A percentile compares a stretch with the other conserved stretches of the same genome.
phyloP scores from a whole-genome alignment of 1,284 basidiomycete species.

The Spongispora temasekensis region DNA sequence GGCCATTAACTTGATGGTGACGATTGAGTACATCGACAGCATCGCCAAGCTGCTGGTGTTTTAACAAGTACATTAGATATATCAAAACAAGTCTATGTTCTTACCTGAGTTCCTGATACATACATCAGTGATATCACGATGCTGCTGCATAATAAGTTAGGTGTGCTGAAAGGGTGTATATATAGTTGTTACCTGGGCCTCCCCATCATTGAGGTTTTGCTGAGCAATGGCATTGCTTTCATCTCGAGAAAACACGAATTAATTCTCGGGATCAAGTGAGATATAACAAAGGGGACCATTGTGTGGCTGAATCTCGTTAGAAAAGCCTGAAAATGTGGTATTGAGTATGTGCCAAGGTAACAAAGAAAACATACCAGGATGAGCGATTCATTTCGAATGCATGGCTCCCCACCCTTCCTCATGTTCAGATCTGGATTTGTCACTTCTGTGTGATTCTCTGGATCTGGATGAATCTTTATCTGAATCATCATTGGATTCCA shows the following conservation, averaged over 20 bases:
- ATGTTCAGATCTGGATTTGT: not conserved
- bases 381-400: not conserved
- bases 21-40: not conserved
- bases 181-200: not conserved
- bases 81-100: not conserved
- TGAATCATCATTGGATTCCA: not conserved
- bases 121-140: not conserved
- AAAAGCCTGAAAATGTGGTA: not conserved
- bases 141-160: no score
- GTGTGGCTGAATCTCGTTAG: not conserved
- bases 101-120: not conserved
- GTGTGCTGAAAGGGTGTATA: no score
- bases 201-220: not conserved
- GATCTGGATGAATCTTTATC: not conserved
- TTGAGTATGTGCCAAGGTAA: not conserved
- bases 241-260: not conserved
- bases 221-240: not conserved
- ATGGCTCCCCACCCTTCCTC: not conserved
- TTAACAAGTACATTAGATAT: not conserved
- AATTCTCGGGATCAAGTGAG: not conserved
- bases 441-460: not conserved
- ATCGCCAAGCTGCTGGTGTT: not conserved
- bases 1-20: not conserved
- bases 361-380: not conserved
- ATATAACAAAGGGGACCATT: not conserved